Conservation (phyloP, 1,284 basidiomycete species). For the Pulchroboletus neoregius region DNA sequence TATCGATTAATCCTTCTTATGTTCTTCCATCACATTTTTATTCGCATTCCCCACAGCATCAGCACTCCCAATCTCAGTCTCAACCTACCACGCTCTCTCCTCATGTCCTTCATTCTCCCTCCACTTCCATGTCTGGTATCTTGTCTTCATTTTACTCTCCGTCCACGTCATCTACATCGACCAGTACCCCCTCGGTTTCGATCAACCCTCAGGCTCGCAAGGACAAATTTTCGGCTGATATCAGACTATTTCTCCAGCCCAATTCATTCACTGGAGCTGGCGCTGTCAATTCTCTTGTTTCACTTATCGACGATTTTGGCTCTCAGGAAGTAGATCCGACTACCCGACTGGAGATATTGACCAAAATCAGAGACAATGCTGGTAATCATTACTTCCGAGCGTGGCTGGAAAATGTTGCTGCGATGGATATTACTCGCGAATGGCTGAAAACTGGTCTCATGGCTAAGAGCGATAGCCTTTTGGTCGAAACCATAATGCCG, state of each 20-base stretch:
- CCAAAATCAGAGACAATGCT: constrained; percentile 74
- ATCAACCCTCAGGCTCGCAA: constrained; percentile 41
- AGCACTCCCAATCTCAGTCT: constrained; percentile 36
- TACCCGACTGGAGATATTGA: constrained; percentile 64
- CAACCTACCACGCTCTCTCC: constrained; percentile 63
- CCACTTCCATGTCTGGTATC: constrained; percentile 36
- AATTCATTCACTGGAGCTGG: constrained; percentile 64
- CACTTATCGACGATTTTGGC: constrained; percentile 55
- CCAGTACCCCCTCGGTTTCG: constrained; percentile 23
- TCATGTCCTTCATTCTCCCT: constrained; percentile 57
- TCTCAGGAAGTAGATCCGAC: constrained; percentile 55
- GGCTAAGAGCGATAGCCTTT: constrained; percentile 50
- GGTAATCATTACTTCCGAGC: constrained; percentile 80
- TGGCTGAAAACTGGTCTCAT: constrained; percentile 69
- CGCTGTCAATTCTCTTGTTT: constrained; percentile 56
- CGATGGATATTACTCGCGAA: constrained; percentile 71
- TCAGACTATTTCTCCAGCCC: constrained; percentile 52
- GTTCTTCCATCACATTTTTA: constrained; percentile 41
- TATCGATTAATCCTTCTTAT: constrained; percentile 40
- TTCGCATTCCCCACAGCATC: constrained; percentile 31
- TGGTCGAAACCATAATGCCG: constrained; percentile 76
- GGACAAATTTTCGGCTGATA: constrained; percentile 45
- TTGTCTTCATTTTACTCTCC: constrained; percentile 38
- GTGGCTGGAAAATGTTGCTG: constrained; percentile 67
- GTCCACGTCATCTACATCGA: constrained; percentile 27